phyloP scores from a whole-genome alignment of 208 protist species.

The Crithidia mellificae region DNA sequence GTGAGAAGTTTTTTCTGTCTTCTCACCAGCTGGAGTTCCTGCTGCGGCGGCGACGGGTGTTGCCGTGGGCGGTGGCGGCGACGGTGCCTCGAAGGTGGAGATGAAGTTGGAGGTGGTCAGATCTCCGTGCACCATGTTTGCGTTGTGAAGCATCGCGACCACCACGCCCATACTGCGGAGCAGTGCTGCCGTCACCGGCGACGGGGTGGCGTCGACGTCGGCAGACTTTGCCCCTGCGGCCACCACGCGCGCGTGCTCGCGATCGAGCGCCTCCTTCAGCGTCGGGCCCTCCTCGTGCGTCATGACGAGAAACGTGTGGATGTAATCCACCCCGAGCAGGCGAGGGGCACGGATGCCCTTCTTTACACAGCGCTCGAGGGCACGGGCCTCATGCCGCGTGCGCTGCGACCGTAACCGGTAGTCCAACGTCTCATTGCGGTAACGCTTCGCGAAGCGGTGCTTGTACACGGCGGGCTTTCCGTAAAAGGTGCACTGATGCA shows the following conservation, averaged over 20 bases:
- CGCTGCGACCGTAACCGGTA: constrained; percentile 75
- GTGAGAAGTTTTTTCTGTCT: too few relatives aligned
- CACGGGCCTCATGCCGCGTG: constrained; percentile 73
- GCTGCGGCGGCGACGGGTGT: not conserved
- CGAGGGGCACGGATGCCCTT: constrained; percentile 65
- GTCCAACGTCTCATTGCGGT: constrained; percentile 79
- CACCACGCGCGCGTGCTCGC: constrained; percentile 18
- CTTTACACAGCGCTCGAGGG: constrained; percentile 62
- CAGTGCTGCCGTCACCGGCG: constrained; percentile 36
- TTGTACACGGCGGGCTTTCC: constrained; percentile 64
- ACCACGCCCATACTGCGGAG: constrained; percentile 84
- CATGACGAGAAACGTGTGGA: constrained; percentile 72
- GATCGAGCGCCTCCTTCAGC: constrained; percentile 67
- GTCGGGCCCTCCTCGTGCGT: constrained; percentile 72
- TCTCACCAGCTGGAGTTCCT: too few relatives aligned
- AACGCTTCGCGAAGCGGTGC: constrained; percentile 74
- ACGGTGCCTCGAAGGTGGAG: constrained; percentile 19
- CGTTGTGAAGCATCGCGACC: constrained; percentile 91
- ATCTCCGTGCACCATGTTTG: constrained; percentile 96
- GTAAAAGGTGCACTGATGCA: constrained; percentile 77
- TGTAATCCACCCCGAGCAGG: constrained; percentile 63
- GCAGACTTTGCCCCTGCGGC: not conserved
- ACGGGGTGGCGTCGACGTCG: constrained; percentile 5
- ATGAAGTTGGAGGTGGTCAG: constrained; percentile 98
- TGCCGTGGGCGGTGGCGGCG: not conserved